Base-by-base conservation (phyloP, 2,329 filamentous ascomycete genomes). In the Colletotrichum sp. region DNA sequence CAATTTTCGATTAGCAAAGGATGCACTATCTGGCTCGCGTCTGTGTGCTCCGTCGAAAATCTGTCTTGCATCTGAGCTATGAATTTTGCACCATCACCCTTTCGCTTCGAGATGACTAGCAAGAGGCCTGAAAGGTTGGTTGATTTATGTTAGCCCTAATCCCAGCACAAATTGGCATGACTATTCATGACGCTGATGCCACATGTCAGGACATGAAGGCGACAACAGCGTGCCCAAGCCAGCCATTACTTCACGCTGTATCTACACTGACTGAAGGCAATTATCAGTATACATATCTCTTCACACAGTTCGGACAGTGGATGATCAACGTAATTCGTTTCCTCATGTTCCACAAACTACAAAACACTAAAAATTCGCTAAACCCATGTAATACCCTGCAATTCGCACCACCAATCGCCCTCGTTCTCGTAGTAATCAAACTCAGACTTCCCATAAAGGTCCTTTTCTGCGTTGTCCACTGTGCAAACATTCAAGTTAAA, bases 401-500 rank as follows among this genome's bases (percentile, higher is more conserved):
- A 52, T 52, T 52, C 43, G n/a, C 43, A 52, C 43, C 43, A 52
- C 43, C 43, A 52, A 21, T 52, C 43, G 43, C 43, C 43, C 6
- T 52, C 10, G n/a, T 21, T 21, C n/a, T 52, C 10, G 43, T 52
- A 52, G n/a, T 52, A 52, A 21, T 52, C 43, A 24, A 52, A 52
- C n/a, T 52, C 43, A 9, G 43, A 52, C 43, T 52, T 52, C 5
- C 67, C 68, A 21, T 56, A 71, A 6, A 34, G n/a, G 4, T 36
- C 26, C 6, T 21, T 21, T 3, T 71, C 68, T 8, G 68, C 68
- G 26, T 13, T 28, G 10, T 71, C 69, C 18, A 66, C 32, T 7
- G 52, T 71, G 24, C 69, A 71, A 13, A 71, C 48, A 16, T 66
- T 66, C 4, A 66, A 1, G 3, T 71, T 71, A 18, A 71, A 71